phyloP scores from a whole-genome alignment of 768 basidiomycete genomes.

The Trametes cinnabarina region DNA sequence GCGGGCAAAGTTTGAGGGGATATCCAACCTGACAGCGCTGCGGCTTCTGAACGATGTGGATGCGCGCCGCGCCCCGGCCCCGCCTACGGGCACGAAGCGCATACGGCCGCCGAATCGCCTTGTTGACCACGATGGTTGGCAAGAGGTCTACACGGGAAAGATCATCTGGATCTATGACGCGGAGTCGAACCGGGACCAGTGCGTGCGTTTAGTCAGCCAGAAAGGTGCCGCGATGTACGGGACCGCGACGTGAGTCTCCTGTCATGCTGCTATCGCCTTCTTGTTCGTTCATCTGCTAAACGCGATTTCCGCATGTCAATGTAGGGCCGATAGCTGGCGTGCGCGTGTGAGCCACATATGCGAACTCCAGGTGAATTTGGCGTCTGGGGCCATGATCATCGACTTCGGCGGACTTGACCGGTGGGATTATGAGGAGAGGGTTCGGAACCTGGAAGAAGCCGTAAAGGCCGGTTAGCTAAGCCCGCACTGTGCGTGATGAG shows the following conservation, averaged over 20 bases:
- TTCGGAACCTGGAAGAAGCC: constrained; percentile 63
- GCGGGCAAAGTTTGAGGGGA: constrained; percentile 40
- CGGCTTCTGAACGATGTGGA: constrained; percentile 73
- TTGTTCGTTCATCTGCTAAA: neutral
- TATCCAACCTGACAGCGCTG: constrained; percentile 65
- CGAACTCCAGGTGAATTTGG: constrained; percentile 70
- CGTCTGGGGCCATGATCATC: constrained; percentile 58
- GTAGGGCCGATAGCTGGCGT: constrained; percentile 81
- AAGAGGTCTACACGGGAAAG: constrained; percentile 70
- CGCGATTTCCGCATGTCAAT: neutral
- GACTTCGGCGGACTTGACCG: constrained; percentile 76
- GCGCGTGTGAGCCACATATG: constrained; percentile 65
- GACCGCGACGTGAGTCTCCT: constrained; percentile 65
- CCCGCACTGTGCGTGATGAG: neutral
- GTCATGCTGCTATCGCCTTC: neutral
- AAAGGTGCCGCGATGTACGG: constrained; percentile 62
- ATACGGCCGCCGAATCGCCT: constrained; percentile 54
- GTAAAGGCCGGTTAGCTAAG: constrained; percentile 19
- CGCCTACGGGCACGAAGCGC: constrained; percentile 44
- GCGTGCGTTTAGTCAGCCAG: constrained; percentile 63
- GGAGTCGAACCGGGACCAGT: constrained; percentile 63
- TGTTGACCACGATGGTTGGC: constrained; percentile 61
- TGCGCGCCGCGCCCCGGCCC: constrained; percentile 52
- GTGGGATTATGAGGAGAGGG: constrained; percentile 65
- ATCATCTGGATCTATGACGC: constrained; percentile 75